Evolutionary conservation across 1,139 yeast species (phyloP).

Genomic region (Geotrichum reessii): DNA sequence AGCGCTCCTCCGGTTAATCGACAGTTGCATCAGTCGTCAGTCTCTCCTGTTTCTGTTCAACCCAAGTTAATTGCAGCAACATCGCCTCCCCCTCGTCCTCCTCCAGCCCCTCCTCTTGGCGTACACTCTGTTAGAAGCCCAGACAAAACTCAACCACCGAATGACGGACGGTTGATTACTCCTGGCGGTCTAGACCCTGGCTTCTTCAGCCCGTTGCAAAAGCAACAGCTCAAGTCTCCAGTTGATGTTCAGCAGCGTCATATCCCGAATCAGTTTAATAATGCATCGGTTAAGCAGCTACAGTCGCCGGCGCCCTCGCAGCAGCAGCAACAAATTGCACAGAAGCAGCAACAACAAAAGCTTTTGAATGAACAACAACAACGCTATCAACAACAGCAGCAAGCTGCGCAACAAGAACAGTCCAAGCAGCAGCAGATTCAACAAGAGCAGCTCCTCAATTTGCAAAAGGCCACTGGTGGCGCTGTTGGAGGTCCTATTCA

Average conservation of each 20-base stretch:
- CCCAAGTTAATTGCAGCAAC: conserved; percentile 2
- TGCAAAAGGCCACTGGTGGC: conserved; percentile 33
- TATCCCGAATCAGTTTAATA: conserved; percentile 10
- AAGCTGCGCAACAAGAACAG: conserved; percentile 17
- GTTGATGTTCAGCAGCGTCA: conserved; percentile 13
- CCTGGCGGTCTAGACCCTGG: conserved; percentile 14
- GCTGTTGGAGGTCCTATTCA: conserved; percentile 28
- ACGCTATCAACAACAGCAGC: conserved; percentile 19
- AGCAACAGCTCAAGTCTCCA: conserved; percentile 15
- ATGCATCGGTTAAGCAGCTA: conserved; percentile 27
- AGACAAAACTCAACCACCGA: conserved; percentile 12
- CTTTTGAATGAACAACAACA: conserved; percentile 22
- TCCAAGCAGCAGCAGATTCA: conserved; percentile 23
- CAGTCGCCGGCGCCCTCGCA: conserved; percentile 21
- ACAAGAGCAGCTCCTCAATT: conserved; percentile 30
- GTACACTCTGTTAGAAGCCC: conserved; percentile 34
- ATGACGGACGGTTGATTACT: conserved; percentile 10
- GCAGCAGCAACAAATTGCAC: conserved; percentile 18
- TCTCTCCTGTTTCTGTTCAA: conserved; percentile 7
- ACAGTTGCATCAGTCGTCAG: not conserved
- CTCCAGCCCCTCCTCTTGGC: conserved; percentile 41
- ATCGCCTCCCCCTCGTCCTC: conserved; percentile 39
- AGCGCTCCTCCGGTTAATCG: not conserved
- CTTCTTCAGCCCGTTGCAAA: conserved; percentile 18
- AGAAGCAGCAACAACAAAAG: conserved; percentile 21